A percentile compares a stretch with the other conserved stretches of the same genome.
Evolutionary conservation across 805 yeast genomes (phyloP).

Genomic region (Schizosaccharomyces osmophilus): DNA sequence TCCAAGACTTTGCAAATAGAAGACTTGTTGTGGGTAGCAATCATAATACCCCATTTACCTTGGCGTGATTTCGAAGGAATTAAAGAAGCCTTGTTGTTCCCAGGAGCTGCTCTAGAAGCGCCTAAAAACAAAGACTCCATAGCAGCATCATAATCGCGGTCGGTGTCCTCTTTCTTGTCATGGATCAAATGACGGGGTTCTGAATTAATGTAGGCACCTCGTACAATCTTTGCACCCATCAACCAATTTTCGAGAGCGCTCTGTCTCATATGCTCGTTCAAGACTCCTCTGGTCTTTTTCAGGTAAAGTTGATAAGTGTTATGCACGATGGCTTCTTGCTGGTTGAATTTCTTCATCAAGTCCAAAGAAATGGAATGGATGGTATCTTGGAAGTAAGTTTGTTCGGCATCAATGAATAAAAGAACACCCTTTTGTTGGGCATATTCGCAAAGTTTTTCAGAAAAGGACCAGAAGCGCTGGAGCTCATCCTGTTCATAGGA

Average conservation of each 20-base stretch:
- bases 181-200: not conserved
- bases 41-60: not conserved
- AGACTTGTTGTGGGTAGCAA: slow-evolving; percentile 1
- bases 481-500: not conserved
- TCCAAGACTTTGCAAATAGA: not conserved
- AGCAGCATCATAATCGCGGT: not conserved
- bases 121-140: not conserved
- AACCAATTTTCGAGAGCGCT: not conserved
- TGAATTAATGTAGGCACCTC: not conserved
- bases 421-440: not conserved
- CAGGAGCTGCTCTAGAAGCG: not conserved
- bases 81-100: not conserved
- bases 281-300: not conserved
- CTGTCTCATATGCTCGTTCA: not conserved
- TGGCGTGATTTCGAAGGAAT: not conserved
- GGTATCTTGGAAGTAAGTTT: not conserved
- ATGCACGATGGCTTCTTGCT: not conserved
- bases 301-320: not conserved
- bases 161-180: not conserved
- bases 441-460: not conserved
- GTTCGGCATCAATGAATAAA: slow-evolving; percentile 2
- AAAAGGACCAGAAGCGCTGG: not conserved
- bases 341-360: not conserved
- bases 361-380: not conserved
- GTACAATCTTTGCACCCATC: not conserved